A percentile compares a stretch with the other conserved stretches of the same genome.
Evolutionary conservation across 2,329 filamentous ascomycete genomes (phyloP).

Genomic region (Grosmannia serpens): DNA sequence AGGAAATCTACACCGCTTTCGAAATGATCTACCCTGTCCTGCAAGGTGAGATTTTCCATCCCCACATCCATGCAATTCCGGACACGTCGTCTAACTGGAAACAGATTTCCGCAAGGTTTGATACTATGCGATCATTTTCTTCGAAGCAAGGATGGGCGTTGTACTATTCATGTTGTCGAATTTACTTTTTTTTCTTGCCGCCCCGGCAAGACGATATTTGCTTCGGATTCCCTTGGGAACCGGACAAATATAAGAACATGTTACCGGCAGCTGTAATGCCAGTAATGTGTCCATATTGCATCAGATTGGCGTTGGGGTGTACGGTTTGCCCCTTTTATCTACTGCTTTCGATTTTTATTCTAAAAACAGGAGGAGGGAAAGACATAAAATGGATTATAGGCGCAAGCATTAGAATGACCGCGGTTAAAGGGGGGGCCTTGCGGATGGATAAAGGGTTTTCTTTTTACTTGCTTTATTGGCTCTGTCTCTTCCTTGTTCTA

Average conservation of each 20-base stretch:
- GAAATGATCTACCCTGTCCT: constrained; percentile 96
- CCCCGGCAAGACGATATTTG: background rate
- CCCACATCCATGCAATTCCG: constrained; percentile 15
- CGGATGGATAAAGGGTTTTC: background rate
- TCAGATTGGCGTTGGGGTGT: background rate
- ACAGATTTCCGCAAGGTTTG: constrained; percentile 49
- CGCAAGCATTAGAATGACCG: constrained; percentile 8
- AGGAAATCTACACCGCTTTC: constrained; percentile 95
- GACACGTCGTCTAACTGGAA: constrained; percentile 12
- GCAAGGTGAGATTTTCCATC: constrained; percentile 47
- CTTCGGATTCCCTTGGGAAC: background rate
- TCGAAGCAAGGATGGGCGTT: constrained; percentile 3
- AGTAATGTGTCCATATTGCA: background rate
- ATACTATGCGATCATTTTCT: constrained; percentile 2
- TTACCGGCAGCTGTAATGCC: background rate
- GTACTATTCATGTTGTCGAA: constrained; percentile 6
- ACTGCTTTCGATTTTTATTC: background rate
- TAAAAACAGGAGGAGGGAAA: background rate
- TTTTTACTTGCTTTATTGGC: background rate
- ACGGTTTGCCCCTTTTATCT: background rate
- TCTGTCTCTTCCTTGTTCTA: background rate
- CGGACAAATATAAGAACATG: background rate
- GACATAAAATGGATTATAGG: constrained; percentile 5
- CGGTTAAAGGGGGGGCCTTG: background rate
- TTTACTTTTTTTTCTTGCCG: background rate